phyloP scores from a whole-genome alignment of 2,329 filamentous ascomycete genomes.

The Aureobasidium zeae region DNA sequence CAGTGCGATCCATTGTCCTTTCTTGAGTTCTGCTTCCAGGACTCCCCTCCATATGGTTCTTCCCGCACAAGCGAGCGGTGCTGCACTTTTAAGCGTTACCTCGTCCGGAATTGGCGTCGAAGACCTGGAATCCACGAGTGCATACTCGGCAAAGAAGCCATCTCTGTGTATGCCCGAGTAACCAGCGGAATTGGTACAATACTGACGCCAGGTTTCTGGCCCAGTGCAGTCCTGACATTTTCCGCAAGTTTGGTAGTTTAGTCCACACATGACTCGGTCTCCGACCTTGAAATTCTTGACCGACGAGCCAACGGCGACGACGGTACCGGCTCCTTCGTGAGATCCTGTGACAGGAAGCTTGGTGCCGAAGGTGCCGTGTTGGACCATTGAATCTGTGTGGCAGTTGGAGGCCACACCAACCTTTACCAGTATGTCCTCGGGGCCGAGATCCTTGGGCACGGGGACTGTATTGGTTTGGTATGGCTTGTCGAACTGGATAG shows the following conservation, averaged over 20 bases:
- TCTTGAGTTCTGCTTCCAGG: constrained; percentile 32
- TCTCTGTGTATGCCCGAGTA: constrained; percentile 43
- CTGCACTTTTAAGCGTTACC: constrained; percentile 43
- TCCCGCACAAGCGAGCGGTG: constrained; percentile 50
- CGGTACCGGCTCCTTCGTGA: constrained; percentile 49
- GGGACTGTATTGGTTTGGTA: constrained; percentile 45
- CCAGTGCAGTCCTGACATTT: constrained; percentile 44
- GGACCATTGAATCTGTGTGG: constrained; percentile 53
- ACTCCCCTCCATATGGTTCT: constrained; percentile 44
- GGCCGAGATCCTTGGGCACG: constrained; percentile 38
- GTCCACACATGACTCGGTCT: constrained; percentile 48
- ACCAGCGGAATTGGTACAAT: constrained; percentile 40
- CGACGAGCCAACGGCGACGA: constrained; percentile 39
- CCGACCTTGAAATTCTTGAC: constrained; percentile 39
- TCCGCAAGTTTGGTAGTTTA: constrained; percentile 46
- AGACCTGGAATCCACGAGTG: constrained; percentile 40
- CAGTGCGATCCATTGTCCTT: constrained; percentile 33
- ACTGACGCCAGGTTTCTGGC: constrained; percentile 43
- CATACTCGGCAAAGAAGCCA: constrained; percentile 51
- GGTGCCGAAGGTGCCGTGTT: constrained; percentile 40
- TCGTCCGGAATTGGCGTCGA: constrained; percentile 41
- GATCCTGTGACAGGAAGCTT: constrained; percentile 45
- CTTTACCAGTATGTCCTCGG: constrained; percentile 51
- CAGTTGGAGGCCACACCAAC: constrained; percentile 52
- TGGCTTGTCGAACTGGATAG: constrained; percentile 43